Base-by-base conservation (phyloP, 371 early-diverging fungal genomes). In the Paraphysoderma sedebokerense region DNA sequence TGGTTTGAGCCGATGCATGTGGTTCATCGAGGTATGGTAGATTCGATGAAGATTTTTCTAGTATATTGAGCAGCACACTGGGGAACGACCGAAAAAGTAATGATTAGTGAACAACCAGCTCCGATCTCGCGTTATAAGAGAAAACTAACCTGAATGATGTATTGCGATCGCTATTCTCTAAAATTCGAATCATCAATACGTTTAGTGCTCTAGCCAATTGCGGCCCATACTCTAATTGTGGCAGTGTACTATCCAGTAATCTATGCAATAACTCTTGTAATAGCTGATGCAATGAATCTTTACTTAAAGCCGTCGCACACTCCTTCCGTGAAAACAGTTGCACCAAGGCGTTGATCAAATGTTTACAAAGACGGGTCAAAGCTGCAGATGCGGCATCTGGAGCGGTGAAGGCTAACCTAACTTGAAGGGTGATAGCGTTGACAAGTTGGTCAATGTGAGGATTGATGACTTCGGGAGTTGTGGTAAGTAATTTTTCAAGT, bases 101-200 rank as follows among this genome's bases (percentile, higher is more conserved):
- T n/a, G n/a, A n/a, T n/a, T n/a, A n/a, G n/a, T n/a, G n/a, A n/a
- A n/a, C n/a, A n/a, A n/a, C n/a, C n/a, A n/a, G n/a, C n/a, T n/a
- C n/a, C n/a, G n/a, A n/a, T n/a, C n/a, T n/a, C n/a, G n/a, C n/a
- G n/a, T n/a, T n/a, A n/a, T n/a, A n/a, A n/a, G n/a, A n/a, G n/a
- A n/a, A 44, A 27, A 53, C 52, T 20, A 62, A 78, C 70, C 72
- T 77, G 54, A 76, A 88, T n/a, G 68, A 75, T 22, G 62, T 63
- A 49, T 87, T 90, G 29, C 80, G 65, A 29, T 82, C 70, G 30
- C 79, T 72, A 50, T 85, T 84, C 40, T 92, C 91, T 45, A 93
- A 55, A 0, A 91, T 79, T 37, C 79, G 77, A 28, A 89, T 81
- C 78, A 92, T 79, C 28, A 89, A 68, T 17, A 83, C 73, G 60